phyloP scores from a whole-genome alignment of 225 moss, liverwort and hornwort genomes.

The Asterella californica region DNA sequence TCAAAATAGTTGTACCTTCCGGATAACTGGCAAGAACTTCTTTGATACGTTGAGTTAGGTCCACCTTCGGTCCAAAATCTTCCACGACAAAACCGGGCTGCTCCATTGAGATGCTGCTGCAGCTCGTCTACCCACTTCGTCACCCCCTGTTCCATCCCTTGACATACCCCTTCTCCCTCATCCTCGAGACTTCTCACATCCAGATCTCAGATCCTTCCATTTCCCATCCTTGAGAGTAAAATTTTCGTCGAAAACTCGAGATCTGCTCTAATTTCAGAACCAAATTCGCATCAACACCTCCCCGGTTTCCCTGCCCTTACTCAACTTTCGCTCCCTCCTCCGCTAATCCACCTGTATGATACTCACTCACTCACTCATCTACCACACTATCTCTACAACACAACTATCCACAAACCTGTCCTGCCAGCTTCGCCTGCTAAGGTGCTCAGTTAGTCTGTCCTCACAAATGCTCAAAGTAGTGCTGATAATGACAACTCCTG shows the following conservation, averaged over 20 bases:
- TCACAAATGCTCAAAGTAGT: neutral
- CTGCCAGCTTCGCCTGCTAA: neutral
- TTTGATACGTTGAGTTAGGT: constrained; percentile 76
- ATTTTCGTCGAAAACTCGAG: constrained; percentile 6
- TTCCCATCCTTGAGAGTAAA: too few species aligned
- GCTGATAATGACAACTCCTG: neutral
- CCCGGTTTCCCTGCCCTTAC: neutral
- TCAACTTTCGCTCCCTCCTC: neutral
- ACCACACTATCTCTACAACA: neutral
- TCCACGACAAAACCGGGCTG: constrained; percentile 67
- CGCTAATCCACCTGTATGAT: neutral
- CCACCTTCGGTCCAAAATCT: constrained; percentile 94
- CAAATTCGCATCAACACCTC: neutral
- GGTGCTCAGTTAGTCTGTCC: neutral
- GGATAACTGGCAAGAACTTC: constrained; percentile 87
- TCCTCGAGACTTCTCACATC: constrained; percentile 23
- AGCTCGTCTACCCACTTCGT: constrained; percentile 18
- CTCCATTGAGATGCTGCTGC: constrained; percentile 44
- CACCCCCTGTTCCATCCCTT: constrained; percentile 33
- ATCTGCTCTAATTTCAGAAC: neutral
- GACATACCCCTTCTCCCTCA: constrained; percentile 27
- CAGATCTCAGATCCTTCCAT: constrained; percentile 10
- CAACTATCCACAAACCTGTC: constrained; percentile 7
- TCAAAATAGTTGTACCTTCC: constrained; percentile 85
- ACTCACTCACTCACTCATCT: neutral